A percentile compares a stretch with the other conserved stretches of the same genome.
These are phyloP conservation scores for Boletus hoseneyae DNA, from an alignment of 1,284 basidiomycete species.

Conservation along the genomic window DNA sequence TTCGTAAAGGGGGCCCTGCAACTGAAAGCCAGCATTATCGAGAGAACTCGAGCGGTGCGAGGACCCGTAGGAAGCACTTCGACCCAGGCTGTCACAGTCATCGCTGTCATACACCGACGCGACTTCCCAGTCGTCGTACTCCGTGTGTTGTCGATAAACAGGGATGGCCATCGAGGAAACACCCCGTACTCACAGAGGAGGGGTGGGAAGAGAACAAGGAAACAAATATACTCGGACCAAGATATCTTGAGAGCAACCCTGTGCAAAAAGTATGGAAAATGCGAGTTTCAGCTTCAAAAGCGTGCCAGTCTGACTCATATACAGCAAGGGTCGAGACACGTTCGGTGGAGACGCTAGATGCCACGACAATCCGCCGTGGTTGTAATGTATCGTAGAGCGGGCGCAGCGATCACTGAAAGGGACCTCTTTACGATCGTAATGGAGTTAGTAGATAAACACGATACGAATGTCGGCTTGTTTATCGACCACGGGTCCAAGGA, in stretches of 20 bases:
- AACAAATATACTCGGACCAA: background rate
- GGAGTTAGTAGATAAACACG: slow-evolving; percentile 10
- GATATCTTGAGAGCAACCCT: slow-evolving; percentile 6
- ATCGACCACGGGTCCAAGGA: slow-evolving; percentile 1
- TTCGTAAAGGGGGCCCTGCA: slow-evolving; percentile 8
- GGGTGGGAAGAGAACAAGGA: background rate
- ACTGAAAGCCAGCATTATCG: slow-evolving; percentile 7
- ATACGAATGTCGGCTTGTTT: background rate
- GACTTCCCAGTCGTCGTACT: slow-evolving; percentile 28
- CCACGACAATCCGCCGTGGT: slow-evolving; percentile 25
- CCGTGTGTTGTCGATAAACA: slow-evolving; percentile 25
- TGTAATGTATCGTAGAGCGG: slow-evolving; percentile 13
- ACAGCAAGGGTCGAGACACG: slow-evolving; percentile 28
- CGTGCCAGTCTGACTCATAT: slow-evolving; percentile 21
- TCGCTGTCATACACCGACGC: slow-evolving; percentile 30
- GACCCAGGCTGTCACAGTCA: slow-evolving; percentile 26
- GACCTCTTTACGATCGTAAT: slow-evolving; percentile 10
- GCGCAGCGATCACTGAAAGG: slow-evolving; percentile 11
- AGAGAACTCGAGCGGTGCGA: slow-evolving; percentile 5
- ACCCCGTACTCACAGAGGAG: background rate
- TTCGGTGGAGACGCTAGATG: slow-evolving; percentile 23
- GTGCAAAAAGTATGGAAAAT: slow-evolving; percentile 2
- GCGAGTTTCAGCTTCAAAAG: slow-evolving; percentile 2
- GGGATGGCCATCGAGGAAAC: slow-evolving; percentile 22
- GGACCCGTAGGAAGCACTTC: slow-evolving; percentile 21